phyloP scores from a whole-genome alignment of 768 basidiomycete genomes.

The Rhizopogon salebrosus region DNA sequence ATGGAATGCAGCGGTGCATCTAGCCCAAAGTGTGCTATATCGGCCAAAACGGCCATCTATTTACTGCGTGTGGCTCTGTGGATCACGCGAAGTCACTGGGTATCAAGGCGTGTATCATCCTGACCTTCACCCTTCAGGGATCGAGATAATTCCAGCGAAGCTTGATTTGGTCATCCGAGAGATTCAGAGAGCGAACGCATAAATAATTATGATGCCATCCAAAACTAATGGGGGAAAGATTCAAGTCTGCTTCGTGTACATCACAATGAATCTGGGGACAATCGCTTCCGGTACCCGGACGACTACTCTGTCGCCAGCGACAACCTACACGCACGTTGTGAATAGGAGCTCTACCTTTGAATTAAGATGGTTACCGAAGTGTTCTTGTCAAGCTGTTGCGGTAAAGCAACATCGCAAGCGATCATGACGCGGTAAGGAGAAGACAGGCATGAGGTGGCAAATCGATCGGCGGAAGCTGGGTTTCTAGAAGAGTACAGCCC shows the following conservation, averaged over 20 bases:
- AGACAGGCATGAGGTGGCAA: slow-evolving; percentile 61
- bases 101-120: not conserved
- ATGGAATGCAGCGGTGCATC: not conserved
- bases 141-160: not conserved
- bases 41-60: not conserved
- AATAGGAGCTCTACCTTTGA: slow-evolving; percentile 11
- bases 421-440: slow-evolving; percentile 66
- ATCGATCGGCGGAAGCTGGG: slow-evolving; percentile 50
- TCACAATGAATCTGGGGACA: slow-evolving; percentile 51
- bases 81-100: not conserved
- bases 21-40: not conserved
- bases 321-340: slow-evolving; percentile 32
- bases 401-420: slow-evolving; percentile 49
- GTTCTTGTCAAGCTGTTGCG: slow-evolving; percentile 23
- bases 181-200: not conserved
- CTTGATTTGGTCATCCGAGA: not conserved
- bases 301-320: slow-evolving; percentile 47
- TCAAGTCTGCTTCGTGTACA: slow-evolving; percentile 43
- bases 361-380: slow-evolving; percentile 15
- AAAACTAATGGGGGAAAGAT: not conserved
- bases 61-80: not conserved
- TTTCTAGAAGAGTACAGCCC: slow-evolving; percentile 62
- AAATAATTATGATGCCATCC: not conserved
- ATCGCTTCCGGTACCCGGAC: slow-evolving; percentile 51
- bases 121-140: not conserved